phyloP scores from a whole-genome alignment of 345 rosid genomes.

The Euclidium syriacum region DNA sequence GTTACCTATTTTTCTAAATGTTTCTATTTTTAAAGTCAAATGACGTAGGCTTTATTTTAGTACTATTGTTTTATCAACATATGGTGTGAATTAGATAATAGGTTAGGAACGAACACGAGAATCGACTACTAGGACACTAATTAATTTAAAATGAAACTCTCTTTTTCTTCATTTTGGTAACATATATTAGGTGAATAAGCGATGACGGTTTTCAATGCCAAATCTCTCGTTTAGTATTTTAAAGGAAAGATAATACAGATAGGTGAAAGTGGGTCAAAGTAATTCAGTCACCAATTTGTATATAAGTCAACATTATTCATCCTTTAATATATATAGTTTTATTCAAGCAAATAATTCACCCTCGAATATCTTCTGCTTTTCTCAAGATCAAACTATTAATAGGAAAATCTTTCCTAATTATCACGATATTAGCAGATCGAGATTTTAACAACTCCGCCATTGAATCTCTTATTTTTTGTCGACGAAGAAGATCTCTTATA shows the following conservation, averaged over 20 bases:
- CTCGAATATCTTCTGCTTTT: not conserved
- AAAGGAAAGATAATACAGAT: not conserved
- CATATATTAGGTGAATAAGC: slow-evolving; percentile 7
- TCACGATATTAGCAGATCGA: no score
- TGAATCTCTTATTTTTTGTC: no score
- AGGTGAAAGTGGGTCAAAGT: slow-evolving; percentile 13
- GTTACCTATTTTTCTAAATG: not conserved
- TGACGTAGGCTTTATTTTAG: not conserved
- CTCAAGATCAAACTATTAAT: not conserved
- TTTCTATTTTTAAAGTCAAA: not conserved
- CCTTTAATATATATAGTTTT: not conserved
- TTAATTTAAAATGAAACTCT: not conserved
- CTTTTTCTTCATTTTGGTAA: slow-evolving; percentile 3
- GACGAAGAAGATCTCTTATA: no score
- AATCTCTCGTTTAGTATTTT: not conserved
- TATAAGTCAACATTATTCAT: slow-evolving; percentile 10
- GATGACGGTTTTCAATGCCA: not conserved
- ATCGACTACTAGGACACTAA: slow-evolving; percentile 7
- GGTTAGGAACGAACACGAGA: not conserved
- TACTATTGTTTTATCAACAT: not conserved
- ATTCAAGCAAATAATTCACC: not conserved
- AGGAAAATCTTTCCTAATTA: no score
- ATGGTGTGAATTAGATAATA: not conserved
- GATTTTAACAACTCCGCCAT: no score
- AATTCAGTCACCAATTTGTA: not conserved